Percentiles rank a stretch among this genome's conserved stretches.
These are phyloP conservation scores for Takashimella tepidaria DNA, from an alignment of 1,284 basidiomycete species.

Conservation along the genomic window DNA sequence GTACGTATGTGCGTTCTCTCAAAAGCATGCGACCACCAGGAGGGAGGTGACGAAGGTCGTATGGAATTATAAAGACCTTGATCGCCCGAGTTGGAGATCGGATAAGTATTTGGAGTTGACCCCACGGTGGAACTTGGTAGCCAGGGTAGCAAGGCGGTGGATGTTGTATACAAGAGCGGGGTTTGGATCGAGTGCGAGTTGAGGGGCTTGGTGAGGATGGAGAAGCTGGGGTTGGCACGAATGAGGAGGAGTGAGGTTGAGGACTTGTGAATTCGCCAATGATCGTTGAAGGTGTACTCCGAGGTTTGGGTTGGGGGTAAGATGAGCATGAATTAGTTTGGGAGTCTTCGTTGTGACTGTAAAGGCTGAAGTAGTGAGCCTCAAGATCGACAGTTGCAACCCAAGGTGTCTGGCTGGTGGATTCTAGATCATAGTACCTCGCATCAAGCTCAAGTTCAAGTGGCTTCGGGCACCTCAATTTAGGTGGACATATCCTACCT, in stretches of 20 bases:
- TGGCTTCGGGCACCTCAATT: slow-evolving; percentile 29
- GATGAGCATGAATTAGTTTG: neutral
- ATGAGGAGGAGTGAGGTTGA: neutral
- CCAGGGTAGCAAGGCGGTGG: slow-evolving; percentile 49
- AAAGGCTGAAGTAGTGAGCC: slow-evolving; percentile 24
- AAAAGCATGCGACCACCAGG: slow-evolving; percentile 38
- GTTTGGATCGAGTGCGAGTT: neutral
- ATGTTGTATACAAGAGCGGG: neutral
- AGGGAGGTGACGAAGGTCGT: slow-evolving; percentile 49
- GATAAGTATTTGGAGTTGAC: slow-evolving; percentile 53
- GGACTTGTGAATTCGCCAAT: neutral
- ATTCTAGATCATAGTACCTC: slow-evolving; percentile 41
- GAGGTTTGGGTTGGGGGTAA: neutral
- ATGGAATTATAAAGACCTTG: slow-evolving; percentile 53
- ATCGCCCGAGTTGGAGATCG: slow-evolving; percentile 49
- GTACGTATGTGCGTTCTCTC: slow-evolving; percentile 40
- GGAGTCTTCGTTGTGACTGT: slow-evolving; percentile 1
- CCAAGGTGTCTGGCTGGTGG: slow-evolving; percentile 38
- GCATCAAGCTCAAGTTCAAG: slow-evolving; percentile 38
- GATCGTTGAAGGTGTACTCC: neutral
- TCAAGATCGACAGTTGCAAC: slow-evolving; percentile 44
- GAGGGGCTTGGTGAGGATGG: neutral
- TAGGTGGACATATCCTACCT: slow-evolving; percentile 24
- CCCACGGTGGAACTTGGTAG: slow-evolving; percentile 50
- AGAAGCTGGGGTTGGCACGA: neutral